A percentile compares a stretch with the other conserved stretches of the same genome.
phyloP scores from a whole-genome alignment of 2,329 filamentous ascomycete genomes.

The Colletotrichum tamarilloi region DNA sequence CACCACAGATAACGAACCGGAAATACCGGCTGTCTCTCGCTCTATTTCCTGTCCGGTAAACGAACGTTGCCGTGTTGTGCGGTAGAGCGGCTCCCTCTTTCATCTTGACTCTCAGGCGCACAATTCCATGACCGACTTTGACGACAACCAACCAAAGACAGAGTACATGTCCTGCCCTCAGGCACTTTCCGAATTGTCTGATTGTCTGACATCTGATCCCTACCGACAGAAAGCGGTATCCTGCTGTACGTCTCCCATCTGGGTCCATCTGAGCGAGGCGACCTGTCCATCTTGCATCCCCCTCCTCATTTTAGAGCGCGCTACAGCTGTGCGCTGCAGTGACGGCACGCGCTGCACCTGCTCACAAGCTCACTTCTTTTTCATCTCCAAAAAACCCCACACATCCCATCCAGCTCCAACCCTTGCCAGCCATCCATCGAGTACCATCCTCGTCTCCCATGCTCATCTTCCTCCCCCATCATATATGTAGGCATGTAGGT shows the following conservation, averaged over 20 bases:
- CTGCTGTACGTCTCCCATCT: slow-evolving; percentile 1
- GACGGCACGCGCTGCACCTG: slow-evolving; percentile 14
- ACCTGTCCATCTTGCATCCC: slow-evolving; percentile 31
- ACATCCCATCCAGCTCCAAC: slow-evolving; percentile 8
- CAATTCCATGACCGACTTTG: not conserved
- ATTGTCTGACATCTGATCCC: not conserved
- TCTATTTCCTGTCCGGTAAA: not conserved
- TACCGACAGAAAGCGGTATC: not conserved
- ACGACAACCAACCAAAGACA: not conserved
- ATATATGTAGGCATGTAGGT: not conserved
- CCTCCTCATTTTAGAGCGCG: slow-evolving; percentile 6
- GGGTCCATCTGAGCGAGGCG: slow-evolving; percentile 7
- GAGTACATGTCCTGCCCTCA: slow-evolving; percentile 3
- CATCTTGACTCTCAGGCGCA: not conserved
- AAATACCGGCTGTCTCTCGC: not conserved
- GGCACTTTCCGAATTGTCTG: not conserved
- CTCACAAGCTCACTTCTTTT: slow-evolving; percentile 11
- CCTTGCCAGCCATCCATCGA: not conserved
- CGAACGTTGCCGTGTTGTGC: not conserved
- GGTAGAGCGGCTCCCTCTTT: not conserved
- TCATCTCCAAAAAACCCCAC: slow-evolving; percentile 27
- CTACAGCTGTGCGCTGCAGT: slow-evolving; percentile 14
- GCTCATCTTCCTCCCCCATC: not conserved
- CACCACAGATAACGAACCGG: not conserved
- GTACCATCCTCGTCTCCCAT: not conserved